Evolutionary conservation across 495 filamentous ascomycete species (phyloP).

Genomic region (Hypoxylon cercidicola): DNA sequence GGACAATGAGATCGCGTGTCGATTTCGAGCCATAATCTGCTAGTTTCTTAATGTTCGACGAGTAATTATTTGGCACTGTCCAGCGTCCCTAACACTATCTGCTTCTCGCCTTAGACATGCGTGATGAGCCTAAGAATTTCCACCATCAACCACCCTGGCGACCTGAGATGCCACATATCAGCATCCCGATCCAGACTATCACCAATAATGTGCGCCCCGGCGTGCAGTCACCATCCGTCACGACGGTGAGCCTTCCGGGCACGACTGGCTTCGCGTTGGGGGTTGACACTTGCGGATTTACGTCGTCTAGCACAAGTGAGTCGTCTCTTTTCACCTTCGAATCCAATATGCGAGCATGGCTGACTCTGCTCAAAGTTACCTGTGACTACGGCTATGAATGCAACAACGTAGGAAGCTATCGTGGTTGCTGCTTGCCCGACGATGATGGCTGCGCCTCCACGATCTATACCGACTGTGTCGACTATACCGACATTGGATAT

Average conservation of each 20-base stretch:
- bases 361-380: slow-evolving; percentile 32
- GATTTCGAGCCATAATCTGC: slow-evolving; percentile 7
- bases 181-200: slow-evolving; percentile 29
- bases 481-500: slow-evolving; percentile 22
- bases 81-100: slow-evolving; percentile 1
- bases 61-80: not conserved
- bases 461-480: slow-evolving; percentile 40
- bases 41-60: not conserved
- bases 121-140: slow-evolving; percentile 31
- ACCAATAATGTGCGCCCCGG: slow-evolving; percentile 8
- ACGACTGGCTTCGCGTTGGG: slow-evolving; percentile 35
- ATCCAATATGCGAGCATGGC: not conserved
- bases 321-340: not conserved
- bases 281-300: slow-evolving; percentile 43
- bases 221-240: slow-evolving; percentile 21
- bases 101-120: slow-evolving; percentile 28
- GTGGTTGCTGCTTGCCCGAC: slow-evolving; percentile 40
- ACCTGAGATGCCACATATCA: slow-evolving; percentile 38
- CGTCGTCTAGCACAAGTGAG: slow-evolving; percentile 36
- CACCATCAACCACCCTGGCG: slow-evolving; percentile 19
- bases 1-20: slow-evolving; percentile 36
- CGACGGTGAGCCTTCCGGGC: slow-evolving; percentile 16
- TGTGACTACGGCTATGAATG: slow-evolving; percentile 42
- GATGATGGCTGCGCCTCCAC: slow-evolving; percentile 33
- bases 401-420: slow-evolving; percentile 35